Evolutionary conservation across 768 basidiomycete species (phyloP).

Genomic region (Boletus huronensis): DNA sequence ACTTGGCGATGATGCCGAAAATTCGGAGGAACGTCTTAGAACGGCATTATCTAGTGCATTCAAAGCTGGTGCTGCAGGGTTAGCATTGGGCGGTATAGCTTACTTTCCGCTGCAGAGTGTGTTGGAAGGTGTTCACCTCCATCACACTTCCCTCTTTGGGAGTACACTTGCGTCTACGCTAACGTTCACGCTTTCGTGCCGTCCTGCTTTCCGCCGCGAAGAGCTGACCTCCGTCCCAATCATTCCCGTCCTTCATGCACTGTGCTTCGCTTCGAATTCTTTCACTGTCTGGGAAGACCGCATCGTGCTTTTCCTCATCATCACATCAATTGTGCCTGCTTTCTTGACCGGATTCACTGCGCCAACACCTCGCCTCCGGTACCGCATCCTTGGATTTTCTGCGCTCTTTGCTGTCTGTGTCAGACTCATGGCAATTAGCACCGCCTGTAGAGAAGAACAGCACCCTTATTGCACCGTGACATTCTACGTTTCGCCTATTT

Average conservation of each 20-base stretch:
- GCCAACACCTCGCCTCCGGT: conserved; percentile 64
- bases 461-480: conserved; percentile 86
- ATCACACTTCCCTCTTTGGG: conserved; percentile 51
- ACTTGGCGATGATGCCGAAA: conserved; percentile 36
- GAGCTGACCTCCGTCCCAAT: conserved; percentile 37
- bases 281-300: conserved; percentile 98
- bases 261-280: conserved; percentile 88
- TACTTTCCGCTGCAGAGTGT: conserved; percentile 32
- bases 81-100: conserved; percentile 36
- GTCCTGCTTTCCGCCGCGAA: conserved; percentile 32
- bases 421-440: conserved; percentile 76
- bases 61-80: conserved; percentile 34
- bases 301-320: conserved; percentile 68
- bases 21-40: conserved; percentile 44
- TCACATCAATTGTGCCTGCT: conserved; percentile 59
- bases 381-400: conserved; percentile 73
- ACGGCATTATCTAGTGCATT: conserved; percentile 31
- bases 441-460: conserved; percentile 94
- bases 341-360: conserved; percentile 63
- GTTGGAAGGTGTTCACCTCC: conserved; percentile 45
- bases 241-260: conserved; percentile 61
- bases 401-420: conserved; percentile 61
- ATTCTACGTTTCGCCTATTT: conserved; percentile 74
- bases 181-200: conserved; percentile 41
- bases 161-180: conserved; percentile 46